phyloP scores from a whole-genome alignment of 805 yeast genomes.

The Starmerella cellae region DNA sequence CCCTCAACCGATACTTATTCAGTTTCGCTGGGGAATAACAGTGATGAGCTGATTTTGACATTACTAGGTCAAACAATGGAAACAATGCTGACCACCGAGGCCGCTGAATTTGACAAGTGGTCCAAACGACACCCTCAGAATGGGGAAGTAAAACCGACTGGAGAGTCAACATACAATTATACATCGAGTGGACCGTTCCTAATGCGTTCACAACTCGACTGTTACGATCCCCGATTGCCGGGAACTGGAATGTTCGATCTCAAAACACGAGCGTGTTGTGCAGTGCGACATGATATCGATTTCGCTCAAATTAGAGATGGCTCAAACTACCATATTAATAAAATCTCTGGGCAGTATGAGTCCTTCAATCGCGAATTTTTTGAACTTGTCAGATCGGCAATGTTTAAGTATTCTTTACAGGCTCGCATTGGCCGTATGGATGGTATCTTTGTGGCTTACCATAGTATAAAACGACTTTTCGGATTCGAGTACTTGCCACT shows the following conservation, averaged over 20 bases:
- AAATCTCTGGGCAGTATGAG: slow-evolving; percentile 51
- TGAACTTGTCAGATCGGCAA: slow-evolving; percentile 62
- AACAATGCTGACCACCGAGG: slow-evolving; percentile 50
- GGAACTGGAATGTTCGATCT: slow-evolving; percentile 87
- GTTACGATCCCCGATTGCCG: slow-evolving; percentile 61
- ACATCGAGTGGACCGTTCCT: slow-evolving; percentile 54
- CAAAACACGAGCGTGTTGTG: slow-evolving; percentile 81
- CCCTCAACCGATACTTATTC: slow-evolving; percentile 38
- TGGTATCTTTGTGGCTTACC: slow-evolving; percentile 87
- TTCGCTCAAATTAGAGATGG: slow-evolving; percentile 45
- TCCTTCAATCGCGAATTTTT: slow-evolving; percentile 70
- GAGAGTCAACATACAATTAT: slow-evolving; percentile 48
- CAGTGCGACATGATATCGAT: slow-evolving; percentile 65
- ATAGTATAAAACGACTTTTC: slow-evolving; percentile 63
- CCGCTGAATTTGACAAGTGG: slow-evolving; percentile 36
- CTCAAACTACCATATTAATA: slow-evolving; percentile 54
- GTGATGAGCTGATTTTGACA: slow-evolving; percentile 54
- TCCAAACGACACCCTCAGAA: slow-evolving; percentile 20
- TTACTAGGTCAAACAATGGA: slow-evolving; percentile 72
- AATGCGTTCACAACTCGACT: slow-evolving; percentile 84
- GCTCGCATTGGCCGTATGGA: slow-evolving; percentile 95
- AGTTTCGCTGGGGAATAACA: slow-evolving; percentile 53
- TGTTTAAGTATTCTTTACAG: slow-evolving; percentile 76
- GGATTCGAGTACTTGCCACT: slow-evolving; percentile 85
- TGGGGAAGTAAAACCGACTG: background rate